Conservation (phyloP, 306 rosid genomes). For the Cucurbita ficifolia region DNA sequence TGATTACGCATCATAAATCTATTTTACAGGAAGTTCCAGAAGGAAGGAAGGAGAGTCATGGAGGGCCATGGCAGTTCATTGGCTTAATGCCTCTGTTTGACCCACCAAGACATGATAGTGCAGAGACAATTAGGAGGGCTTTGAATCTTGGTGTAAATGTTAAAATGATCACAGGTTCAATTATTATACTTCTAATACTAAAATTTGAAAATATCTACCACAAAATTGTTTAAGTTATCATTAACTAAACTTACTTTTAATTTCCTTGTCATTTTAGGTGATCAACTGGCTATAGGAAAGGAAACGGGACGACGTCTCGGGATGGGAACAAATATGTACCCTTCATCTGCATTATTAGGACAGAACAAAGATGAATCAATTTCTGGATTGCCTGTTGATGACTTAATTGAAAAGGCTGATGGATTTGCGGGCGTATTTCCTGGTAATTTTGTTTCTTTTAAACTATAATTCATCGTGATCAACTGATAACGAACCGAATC, state of each 20-base stretch:
- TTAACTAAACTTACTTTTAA: background rate
- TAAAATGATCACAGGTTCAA: constrained; percentile 71
- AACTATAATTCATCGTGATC: background rate
- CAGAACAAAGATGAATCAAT: constrained; percentile 47
- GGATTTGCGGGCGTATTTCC: constrained; percentile 88
- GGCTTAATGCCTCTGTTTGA: constrained; percentile 75
- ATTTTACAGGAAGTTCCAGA: constrained; percentile 61
- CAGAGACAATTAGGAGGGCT: constrained; percentile 66
- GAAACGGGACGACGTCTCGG: constrained; percentile 83
- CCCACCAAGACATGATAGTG: constrained; percentile 86
- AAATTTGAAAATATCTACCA: background rate
- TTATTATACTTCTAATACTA: background rate
- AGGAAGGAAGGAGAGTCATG: constrained; percentile 58
- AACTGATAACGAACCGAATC: background rate
- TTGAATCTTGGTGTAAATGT: constrained; percentile 76
- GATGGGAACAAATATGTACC: constrained; percentile 90
- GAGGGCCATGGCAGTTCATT: constrained; percentile 65
- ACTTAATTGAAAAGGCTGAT: constrained; percentile 69
- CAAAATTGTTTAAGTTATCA: background rate
- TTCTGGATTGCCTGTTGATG: constrained; percentile 64
- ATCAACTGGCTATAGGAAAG: constrained; percentile 74
- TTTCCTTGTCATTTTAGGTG: constrained; percentile 27
- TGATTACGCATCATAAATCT: background rate
- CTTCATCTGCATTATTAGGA: constrained; percentile 62
- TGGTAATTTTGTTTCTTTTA: constrained; percentile 22